These are phyloP conservation scores for Pseudonitzschia multistriata DNA, from an alignment of 108 stramenopile genomes.

Conservation along the genomic window DNA sequence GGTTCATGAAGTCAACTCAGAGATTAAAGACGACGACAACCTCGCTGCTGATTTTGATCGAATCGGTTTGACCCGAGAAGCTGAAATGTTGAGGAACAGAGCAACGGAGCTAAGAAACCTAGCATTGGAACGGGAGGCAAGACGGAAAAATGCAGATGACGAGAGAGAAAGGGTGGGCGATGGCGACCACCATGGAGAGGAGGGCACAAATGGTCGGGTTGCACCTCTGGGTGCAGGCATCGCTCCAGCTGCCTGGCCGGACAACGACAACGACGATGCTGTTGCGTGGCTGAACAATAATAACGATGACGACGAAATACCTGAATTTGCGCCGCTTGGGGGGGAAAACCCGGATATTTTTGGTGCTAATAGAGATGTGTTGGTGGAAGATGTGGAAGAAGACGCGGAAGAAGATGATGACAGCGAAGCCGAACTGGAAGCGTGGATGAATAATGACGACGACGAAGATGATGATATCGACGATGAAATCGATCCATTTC, in stretches of 20 bases:
- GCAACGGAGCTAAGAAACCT: slow-evolving; percentile 3
- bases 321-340: slow-evolving; percentile 17
- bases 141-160: slow-evolving; percentile 3
- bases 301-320: slow-evolving; percentile 1
- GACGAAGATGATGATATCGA: neutral
- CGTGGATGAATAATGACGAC: neutral
- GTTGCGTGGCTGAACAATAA: neutral
- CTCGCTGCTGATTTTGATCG: neutral
- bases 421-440: slow-evolving; percentile 11
- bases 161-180: slow-evolving; percentile 5
- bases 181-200: neutral
- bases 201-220: neutral
- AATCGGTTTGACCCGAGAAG: neutral
- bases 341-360: neutral
- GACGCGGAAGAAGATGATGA: neutral
- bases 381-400: neutral
- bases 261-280: neutral
- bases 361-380: neutral
- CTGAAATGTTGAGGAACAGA: neutral
- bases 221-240: neutral
- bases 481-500: neutral
- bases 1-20: too few species aligned
- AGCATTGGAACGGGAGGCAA: slow-evolving; percentile 3
- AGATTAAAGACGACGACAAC: neutral
- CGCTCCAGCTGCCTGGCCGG: neutral